phyloP scores from a whole-genome alignment of 129 eudicot species.

The Saussurea involucrata region DNA sequence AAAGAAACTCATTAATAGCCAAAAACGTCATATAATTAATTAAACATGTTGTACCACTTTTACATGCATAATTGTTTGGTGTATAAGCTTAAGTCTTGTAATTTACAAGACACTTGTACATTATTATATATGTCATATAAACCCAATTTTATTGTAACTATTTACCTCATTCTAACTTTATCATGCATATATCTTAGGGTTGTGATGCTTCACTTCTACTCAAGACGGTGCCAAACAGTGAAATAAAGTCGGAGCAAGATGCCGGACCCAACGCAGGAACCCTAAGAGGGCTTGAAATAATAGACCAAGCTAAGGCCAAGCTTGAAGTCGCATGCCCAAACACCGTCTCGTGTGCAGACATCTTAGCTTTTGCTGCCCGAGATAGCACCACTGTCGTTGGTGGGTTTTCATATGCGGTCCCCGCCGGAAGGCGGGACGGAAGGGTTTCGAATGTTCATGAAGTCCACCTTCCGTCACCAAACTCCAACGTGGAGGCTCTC shows the following conservation, averaged over 20 bases:
- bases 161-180: neutral
- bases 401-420: conserved; percentile 31
- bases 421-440: conserved; percentile 53
- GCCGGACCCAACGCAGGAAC: conserved; percentile 21
- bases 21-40: too few relatives aligned
- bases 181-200: conserved; percentile 30
- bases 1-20: too few relatives aligned
- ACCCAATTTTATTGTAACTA: neutral
- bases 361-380: conserved; percentile 51
- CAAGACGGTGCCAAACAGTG: conserved; percentile 16
- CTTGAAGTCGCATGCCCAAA: conserved; percentile 46
- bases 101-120: too few relatives aligned
- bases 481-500: neutral
- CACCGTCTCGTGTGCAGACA: conserved; percentile 57
- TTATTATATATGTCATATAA: too few relatives aligned
- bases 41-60: too few relatives aligned
- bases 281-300: conserved; percentile 46
- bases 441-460: conserved; percentile 26
- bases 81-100: too few relatives aligned
- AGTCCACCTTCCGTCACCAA: conserved; percentile 30
- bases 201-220: conserved; percentile 60
- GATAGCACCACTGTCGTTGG: conserved; percentile 38
- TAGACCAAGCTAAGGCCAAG: conserved; percentile 46
- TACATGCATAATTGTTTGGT: too few relatives aligned
- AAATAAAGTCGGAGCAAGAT: conserved; percentile 34